These are phyloP conservation scores for Parsonsia alboflavescens DNA, from an alignment of 257 asterid genomes.

Conservation along the genomic window DNA sequence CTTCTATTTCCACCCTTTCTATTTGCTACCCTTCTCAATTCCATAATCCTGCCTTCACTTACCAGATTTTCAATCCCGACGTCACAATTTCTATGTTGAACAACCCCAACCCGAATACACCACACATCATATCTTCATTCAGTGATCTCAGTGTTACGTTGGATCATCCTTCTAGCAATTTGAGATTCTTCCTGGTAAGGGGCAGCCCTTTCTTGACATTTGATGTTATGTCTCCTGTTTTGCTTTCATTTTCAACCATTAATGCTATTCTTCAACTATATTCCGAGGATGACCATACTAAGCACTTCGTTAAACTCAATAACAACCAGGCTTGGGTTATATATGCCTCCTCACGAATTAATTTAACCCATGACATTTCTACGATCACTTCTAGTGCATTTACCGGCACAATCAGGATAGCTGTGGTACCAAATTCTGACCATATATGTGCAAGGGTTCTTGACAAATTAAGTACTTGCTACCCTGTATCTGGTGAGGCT, in stretches of 20 bases:
- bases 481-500: conserved; percentile 68
- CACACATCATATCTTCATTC: conserved; percentile 61
- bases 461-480: conserved; percentile 70
- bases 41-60: conserved; percentile 50
- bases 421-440: conserved; percentile 53
- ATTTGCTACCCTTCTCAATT: conserved; percentile 63
- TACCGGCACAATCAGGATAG: conserved; percentile 70
- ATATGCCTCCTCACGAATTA: conserved; percentile 64
- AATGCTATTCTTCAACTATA: conserved; percentile 61
- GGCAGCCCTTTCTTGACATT: conserved; percentile 89
- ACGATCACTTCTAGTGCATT: conserved; percentile 45
- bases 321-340: conserved; percentile 80
- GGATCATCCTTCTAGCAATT: conserved; percentile 63
- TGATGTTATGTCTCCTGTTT: conserved; percentile 28
- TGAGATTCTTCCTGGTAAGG: conserved; percentile 68
- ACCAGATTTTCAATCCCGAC: conserved; percentile 59
- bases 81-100: conserved; percentile 46
- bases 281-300: conserved; percentile 48
- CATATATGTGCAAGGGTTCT: conserved; percentile 41
- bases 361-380: conserved; percentile 41
- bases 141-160: conserved; percentile 71
- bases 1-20: conserved; percentile 51
- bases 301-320: conserved; percentile 62
- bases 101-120: conserved; percentile 37
- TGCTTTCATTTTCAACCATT: conserved; percentile 64